Evolutionary conservation across 352 stramenopile species (phyloP).

Genomic region (Phytophthora sp.): DNA sequence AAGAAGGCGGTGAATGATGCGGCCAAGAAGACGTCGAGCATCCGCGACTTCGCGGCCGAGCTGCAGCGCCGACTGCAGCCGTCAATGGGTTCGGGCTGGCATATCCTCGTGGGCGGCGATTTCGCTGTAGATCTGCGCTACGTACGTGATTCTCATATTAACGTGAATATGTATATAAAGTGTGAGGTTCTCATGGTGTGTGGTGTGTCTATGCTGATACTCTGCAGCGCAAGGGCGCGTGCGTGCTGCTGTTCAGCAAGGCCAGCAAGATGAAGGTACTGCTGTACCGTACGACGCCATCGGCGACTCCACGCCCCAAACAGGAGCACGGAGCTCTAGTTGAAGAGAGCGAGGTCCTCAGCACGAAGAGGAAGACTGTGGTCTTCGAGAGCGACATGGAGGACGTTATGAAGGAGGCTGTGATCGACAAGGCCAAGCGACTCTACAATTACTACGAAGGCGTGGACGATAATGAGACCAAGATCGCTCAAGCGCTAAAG

Average conservation of each 20-base stretch:
- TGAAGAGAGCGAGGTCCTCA: constrained; percentile 14
- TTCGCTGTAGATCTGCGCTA: constrained; percentile 82
- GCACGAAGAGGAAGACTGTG: constrained; percentile 49
- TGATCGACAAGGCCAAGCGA: constrained; percentile 45
- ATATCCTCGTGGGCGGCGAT: constrained; percentile 69
- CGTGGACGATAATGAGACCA: constrained; percentile 47
- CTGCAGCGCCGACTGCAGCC: constrained; percentile 51
- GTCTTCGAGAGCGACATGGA: constrained; percentile 69
- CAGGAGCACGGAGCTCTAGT: constrained; percentile 41
- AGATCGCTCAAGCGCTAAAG: constrained; percentile 70
- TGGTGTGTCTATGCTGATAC: constrained; percentile 3
- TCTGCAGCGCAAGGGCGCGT: constrained; percentile 64
- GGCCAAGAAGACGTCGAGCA: constrained; percentile 58
- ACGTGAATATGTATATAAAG: constrained; percentile 2
- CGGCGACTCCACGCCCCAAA: constrained; percentile 35
- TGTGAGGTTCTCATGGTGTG: neutral
- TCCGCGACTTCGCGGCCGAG: constrained; percentile 59
- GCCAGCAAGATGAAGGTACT: constrained; percentile 72
- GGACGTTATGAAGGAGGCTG: constrained; percentile 42
- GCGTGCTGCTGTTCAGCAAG: constrained; percentile 69
- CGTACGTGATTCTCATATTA: constrained; percentile 43
- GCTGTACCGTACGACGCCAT: constrained; percentile 70
- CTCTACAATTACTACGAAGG: constrained; percentile 51
- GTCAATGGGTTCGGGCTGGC: constrained; percentile 64
- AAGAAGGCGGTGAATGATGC: constrained; percentile 62